phyloP scores from a whole-genome alignment of 192 early-diverging fungal species.

The Coemansia sp. region DNA sequence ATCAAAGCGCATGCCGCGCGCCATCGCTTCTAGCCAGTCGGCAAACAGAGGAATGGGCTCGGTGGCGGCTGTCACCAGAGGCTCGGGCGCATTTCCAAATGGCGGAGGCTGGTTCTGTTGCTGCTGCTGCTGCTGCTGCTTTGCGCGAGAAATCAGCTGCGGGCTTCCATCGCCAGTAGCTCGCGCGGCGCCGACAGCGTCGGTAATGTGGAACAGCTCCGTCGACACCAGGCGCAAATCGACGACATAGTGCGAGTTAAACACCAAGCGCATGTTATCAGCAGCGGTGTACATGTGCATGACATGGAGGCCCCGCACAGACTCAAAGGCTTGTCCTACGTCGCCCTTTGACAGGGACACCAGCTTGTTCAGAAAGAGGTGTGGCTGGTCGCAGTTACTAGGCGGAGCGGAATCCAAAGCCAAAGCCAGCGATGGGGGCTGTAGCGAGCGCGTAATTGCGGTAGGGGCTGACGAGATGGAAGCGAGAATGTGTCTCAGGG shows the following conservation, averaged over 20 bases:
- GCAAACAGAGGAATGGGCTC: slow-evolving; percentile 47
- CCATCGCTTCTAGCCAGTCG: slow-evolving; percentile 39
- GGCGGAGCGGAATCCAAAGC: background rate
- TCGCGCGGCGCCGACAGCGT: slow-evolving; percentile 24
- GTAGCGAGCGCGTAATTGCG: slow-evolving; percentile 4
- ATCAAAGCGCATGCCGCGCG: slow-evolving; percentile 29
- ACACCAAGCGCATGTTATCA: slow-evolving; percentile 45
- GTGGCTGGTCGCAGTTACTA: slow-evolving; percentile 10
- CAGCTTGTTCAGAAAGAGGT: slow-evolving; percentile 27
- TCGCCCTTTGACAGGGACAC: slow-evolving; percentile 2
- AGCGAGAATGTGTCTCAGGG: slow-evolving; percentile 29
- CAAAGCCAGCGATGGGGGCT: slow-evolving; percentile 6
- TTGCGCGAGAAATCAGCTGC: too few species aligned
- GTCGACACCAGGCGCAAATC: slow-evolving; percentile 38
- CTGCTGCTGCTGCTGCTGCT: background rate
- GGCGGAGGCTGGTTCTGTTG: slow-evolving; percentile 2
- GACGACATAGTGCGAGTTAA: slow-evolving; percentile 43
- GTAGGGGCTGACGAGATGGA: slow-evolving; percentile 8
- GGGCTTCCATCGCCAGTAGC: background rate
- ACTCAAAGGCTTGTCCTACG: slow-evolving; percentile 20
- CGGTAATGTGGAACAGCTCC: slow-evolving; percentile 34
- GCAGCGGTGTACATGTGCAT: slow-evolving; percentile 49
- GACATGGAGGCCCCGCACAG: slow-evolving; percentile 27
- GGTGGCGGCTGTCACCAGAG: slow-evolving; percentile 32
- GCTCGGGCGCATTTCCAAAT: slow-evolving; percentile 14